Base-by-base conservation (phyloP, 257 asterid genomes). In the Perilla frutescens region DNA sequence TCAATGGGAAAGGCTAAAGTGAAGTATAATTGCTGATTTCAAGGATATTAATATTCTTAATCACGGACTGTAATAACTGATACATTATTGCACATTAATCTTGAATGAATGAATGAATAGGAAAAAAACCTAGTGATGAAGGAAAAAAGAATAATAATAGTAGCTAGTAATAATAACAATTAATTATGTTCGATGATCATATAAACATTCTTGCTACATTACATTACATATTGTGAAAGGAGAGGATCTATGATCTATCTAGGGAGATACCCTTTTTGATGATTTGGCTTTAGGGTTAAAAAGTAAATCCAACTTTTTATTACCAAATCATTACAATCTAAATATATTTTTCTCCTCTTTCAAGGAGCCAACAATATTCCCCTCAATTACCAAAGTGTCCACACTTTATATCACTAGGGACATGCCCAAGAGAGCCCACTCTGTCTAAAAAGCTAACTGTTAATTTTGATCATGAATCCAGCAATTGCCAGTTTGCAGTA, bases 401-500 rank as follows among this genome's bases (percentile, higher is more conserved):
- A 66, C 44, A 81, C 86, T 85, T 78, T 79, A 70, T 56, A 67
- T 71, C 64, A 77, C 70, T 77, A 45, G 32, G 68, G 82, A 75
- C 77, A 73, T 62, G 68, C 70, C 65, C 78, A 74, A 83, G 70
- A 71, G 90, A 79, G 89, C 89, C 96, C 97, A 85, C 91, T 57
- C 80, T 76, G 77, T 58, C 81, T 67, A 71, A 72, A 76, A 85
- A 60, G 56, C 82, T 48, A 56, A 75, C 73, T 71, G 76, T 75
- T 54, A 20, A 20, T 34, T 5, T 74, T 66, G 44, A 89, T 91
- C 76, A 89, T 89, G 92, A 83, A 72, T 87, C 91, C 96, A 87
- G 93, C 96, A 81, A 87, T 87, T 85, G 87, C 96, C 96, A 91
- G 89, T 85, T 84, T 81, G 89, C 74, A 80, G 69, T 44, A 44